Conservation (phyloP, 2,329 filamentous ascomycete genomes). For the Coniochaeta sp. region DNA sequence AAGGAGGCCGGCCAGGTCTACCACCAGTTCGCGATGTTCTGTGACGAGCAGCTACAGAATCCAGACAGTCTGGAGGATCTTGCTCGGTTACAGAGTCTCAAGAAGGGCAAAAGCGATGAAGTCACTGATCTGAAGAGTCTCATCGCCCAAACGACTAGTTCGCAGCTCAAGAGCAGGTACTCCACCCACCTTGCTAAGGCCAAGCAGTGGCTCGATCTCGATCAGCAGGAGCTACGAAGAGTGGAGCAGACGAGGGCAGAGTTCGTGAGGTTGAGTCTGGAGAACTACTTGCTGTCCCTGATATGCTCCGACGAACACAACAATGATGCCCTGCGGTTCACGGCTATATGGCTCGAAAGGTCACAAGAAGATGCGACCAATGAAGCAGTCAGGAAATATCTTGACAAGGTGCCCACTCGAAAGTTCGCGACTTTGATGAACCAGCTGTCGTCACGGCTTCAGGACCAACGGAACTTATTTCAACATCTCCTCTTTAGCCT, state of each 20-base stretch:
- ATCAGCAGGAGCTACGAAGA: conserved; percentile 77
- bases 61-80: conserved; percentile 79
- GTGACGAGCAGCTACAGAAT: conserved; percentile 87
- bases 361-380: conserved; percentile 72
- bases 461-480: conserved; percentile 62
- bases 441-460: conserved; percentile 86
- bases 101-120: conserved; percentile 74
- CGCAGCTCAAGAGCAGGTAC: conserved; percentile 48
- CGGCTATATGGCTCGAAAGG: conserved; percentile 87
- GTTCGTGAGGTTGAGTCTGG: conserved; percentile 80
- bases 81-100: conserved; percentile 68
- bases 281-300: conserved; percentile 86
- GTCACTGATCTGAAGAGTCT: conserved; percentile 63
- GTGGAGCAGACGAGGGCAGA: conserved; percentile 69
- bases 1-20: conserved; percentile 80
- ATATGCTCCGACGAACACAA: conserved; percentile 81
- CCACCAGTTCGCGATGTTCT: conserved; percentile 92
- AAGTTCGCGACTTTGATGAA: conserved; percentile 95
- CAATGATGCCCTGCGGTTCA: conserved; percentile 84
- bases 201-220: conserved; percentile 84
- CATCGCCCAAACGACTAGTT: conserved; percentile 39
- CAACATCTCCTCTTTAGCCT: conserved; percentile 68
- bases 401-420: conserved; percentile 71
- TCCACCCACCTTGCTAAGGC: conserved; percentile 60
- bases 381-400: conserved; percentile 60